Evolutionary conservation across 2,329 filamentous ascomycete genomes (phyloP).

Genomic region (Anisogramma anomala): DNA sequence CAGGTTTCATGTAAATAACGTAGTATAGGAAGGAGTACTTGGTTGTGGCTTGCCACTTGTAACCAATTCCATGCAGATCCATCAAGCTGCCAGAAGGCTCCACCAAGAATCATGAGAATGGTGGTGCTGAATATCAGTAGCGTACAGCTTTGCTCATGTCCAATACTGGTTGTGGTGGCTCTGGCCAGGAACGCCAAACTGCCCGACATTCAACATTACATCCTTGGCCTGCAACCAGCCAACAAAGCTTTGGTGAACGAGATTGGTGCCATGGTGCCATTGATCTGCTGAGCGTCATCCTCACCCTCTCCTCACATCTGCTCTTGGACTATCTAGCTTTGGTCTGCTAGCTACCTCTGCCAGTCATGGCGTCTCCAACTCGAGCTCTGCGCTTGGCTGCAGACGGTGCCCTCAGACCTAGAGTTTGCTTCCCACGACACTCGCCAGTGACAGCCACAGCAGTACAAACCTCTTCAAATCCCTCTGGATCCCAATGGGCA

Average conservation of each 20-base stretch:
- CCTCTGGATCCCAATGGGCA: constrained; percentile 13
- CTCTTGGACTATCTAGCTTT: background rate
- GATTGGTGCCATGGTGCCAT: constrained; percentile 1
- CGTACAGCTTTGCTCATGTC: too few relatives aligned
- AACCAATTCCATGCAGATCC: too few relatives aligned
- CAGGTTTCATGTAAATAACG: too few relatives aligned
- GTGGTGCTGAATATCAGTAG: too few relatives aligned
- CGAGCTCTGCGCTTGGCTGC: constrained; percentile 14
- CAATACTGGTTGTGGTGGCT: too few relatives aligned
- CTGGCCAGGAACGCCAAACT: too few relatives aligned
- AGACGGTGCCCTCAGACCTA: constrained; percentile 5
- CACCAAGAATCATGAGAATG: too few relatives aligned
- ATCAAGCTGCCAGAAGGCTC: too few relatives aligned
- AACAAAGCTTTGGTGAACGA: constrained; percentile 3
- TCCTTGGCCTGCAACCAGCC: constrained; percentile 4
- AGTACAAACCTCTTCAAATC: constrained; percentile 4
- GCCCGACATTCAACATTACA: constrained; percentile 8
- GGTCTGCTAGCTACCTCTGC: constrained; percentile 1
- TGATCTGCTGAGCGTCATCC: constrained; percentile 1
- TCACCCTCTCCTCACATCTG: background rate
- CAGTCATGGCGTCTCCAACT: constrained; percentile 11
- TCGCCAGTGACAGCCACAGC: constrained; percentile 7
- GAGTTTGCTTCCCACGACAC: constrained; percentile 3
- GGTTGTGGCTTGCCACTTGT: too few relatives aligned
- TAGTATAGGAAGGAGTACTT: too few relatives aligned